phyloP scores from a whole-genome alignment of 176 grass and related monocot genomes.

The Oryza rufipogon region DNA sequence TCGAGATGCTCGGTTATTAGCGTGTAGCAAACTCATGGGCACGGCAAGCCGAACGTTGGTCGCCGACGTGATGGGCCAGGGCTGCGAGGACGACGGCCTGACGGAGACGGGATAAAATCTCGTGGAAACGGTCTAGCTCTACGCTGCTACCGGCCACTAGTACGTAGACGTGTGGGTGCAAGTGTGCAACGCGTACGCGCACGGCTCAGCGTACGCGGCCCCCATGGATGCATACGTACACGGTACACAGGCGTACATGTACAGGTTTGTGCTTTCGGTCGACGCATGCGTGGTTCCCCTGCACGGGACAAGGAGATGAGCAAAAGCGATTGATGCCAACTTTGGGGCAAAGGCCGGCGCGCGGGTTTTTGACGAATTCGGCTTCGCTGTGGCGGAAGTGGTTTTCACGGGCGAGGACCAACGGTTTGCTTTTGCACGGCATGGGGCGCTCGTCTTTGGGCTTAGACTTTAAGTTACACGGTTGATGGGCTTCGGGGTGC shows the following conservation, averaged over 20 bases:
- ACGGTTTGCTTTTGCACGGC: no score
- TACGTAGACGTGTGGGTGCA: no score
- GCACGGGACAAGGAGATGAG: background rate
- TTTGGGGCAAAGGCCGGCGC: background rate
- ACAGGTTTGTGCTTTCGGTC: background rate
- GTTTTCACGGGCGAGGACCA: no score
- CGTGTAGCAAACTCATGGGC: background rate
- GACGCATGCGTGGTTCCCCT: background rate
- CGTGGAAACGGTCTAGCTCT: background rate
- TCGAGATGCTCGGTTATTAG: background rate
- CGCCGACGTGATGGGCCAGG: background rate
- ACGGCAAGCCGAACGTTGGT: background rate
- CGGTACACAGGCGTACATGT: background rate
- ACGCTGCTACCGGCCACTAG: background rate
- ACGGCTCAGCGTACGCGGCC: no score
- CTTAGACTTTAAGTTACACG: background rate
- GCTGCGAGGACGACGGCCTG: background rate
- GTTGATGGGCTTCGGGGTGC: no score
- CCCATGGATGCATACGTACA: background rate
- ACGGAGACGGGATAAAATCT: slow-evolving; percentile 23
- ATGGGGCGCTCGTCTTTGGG: background rate
- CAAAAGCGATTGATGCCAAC: slow-evolving; percentile 17
- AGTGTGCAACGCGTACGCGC: no score
- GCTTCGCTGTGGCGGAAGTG: no score
- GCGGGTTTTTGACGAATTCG: background rate